Evolutionary conservation across 2,329 filamentous ascomycete genomes (phyloP).

Genomic region (Rhexocercosporidium sp.): DNA sequence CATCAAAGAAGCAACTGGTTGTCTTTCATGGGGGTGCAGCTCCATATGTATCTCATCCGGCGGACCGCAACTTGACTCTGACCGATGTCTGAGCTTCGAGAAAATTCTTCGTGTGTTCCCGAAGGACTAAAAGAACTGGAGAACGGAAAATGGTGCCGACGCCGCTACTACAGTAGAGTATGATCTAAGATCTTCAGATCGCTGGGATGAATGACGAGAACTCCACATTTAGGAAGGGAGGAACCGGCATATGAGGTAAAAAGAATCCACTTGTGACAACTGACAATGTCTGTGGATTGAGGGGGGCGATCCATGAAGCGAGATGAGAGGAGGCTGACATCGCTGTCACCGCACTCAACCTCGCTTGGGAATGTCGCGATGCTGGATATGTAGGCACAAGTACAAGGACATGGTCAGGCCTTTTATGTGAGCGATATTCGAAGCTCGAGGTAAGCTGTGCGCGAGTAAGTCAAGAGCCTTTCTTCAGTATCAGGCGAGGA

Average conservation of each 20-base stretch:
- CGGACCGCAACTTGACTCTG: too few relatives aligned
- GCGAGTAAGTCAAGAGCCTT: not conserved
- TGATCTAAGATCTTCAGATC: conserved; percentile 10
- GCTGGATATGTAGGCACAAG: not conserved
- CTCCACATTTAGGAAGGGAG: not conserved
- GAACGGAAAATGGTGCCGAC: not conserved
- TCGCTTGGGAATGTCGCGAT: not conserved
- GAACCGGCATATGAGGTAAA: conserved; percentile 2
- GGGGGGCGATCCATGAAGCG: too few relatives aligned
- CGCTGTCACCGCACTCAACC: too few relatives aligned
- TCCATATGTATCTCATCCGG: too few relatives aligned
- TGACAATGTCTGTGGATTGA: not conserved
- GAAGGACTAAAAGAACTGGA: too few relatives aligned
- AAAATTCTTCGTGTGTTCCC: not conserved
- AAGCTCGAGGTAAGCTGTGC: too few relatives aligned
- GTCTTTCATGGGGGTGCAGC: too few relatives aligned
- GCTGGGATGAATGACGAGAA: not conserved
- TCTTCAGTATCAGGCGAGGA: not conserved
- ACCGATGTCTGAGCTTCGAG: not conserved
- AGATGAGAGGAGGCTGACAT: not conserved
- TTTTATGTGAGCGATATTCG: not conserved
- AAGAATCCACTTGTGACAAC: not conserved
- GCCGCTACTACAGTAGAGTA: not conserved
- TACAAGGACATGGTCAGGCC: not conserved
- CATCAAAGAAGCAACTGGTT: too few relatives aligned